Percentiles rank a stretch among this genome's conserved stretches.
phyloP scores from a whole-genome alignment of 768 basidiomycete genomes.

The Kondoa subrosea region DNA sequence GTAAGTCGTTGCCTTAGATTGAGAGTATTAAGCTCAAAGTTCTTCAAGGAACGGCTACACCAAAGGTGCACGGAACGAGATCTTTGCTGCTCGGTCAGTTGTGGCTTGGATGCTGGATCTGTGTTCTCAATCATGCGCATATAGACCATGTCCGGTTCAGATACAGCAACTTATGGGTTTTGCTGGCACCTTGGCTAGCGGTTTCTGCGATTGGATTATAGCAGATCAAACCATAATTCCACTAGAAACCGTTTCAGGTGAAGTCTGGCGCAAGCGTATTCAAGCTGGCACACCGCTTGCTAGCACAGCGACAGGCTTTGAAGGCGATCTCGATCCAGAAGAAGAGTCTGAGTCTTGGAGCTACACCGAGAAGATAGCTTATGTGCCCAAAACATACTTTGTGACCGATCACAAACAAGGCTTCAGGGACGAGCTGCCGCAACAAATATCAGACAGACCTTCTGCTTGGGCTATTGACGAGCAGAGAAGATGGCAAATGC shows the following conservation, averaged over 20 bases:
- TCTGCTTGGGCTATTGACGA: constrained; percentile 32
- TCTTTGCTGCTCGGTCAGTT: constrained; percentile 41
- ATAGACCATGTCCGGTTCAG: constrained; percentile 39
- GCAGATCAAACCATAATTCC: constrained; percentile 39
- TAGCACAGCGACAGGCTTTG: constrained; percentile 17
- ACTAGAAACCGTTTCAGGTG: constrained; percentile 20
- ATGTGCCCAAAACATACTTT: constrained; percentile 31
- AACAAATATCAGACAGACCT: constrained; percentile 12
- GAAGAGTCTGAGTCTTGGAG: constrained; percentile 34
- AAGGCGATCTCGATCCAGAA: constrained; percentile 38
- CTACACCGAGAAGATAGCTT: constrained; percentile 31
- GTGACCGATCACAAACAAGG: constrained; percentile 42
- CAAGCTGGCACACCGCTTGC: not conserved
- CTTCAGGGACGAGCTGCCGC: constrained; percentile 30
- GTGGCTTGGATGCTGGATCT: too few relatives aligned
- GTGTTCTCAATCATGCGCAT: too few relatives aligned
- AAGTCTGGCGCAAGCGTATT: constrained; percentile 17
- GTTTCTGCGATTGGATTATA: constrained; percentile 27
- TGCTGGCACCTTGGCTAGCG: constrained; percentile 39
- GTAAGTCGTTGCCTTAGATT: not conserved
- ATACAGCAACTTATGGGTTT: constrained; percentile 40
- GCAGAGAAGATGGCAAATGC: constrained; percentile 33
- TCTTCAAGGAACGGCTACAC: constrained; percentile 38
- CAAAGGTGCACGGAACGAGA: constrained; percentile 41
- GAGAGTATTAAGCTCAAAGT: not conserved